A percentile compares a stretch with the other conserved stretches of the same genome.
Evolutionary conservation across 129 eudicot genomes (phyloP).

Genomic region (Centella asiatica): DNA sequence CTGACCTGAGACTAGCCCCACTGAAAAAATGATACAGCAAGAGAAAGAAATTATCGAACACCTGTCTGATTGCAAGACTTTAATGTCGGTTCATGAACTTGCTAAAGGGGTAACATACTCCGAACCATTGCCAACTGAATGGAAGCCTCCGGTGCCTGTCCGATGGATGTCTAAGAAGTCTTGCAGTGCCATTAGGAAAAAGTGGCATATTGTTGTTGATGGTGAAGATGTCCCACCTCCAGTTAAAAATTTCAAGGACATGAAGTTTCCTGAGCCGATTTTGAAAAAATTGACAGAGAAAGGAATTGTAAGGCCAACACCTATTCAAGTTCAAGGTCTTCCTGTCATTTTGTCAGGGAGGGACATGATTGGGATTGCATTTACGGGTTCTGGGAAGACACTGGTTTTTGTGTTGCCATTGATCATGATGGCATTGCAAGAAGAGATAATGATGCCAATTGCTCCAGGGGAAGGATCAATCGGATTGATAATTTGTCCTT

Average conservation of each 20-base stretch:
- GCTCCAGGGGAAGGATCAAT: conserved; percentile 80
- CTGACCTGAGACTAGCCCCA: conserved; percentile 56
- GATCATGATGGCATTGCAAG: conserved; percentile 49
- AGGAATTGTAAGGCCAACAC: conserved; percentile 75
- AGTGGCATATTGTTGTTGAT: conserved; percentile 46
- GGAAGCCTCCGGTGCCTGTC: conserved; percentile 71
- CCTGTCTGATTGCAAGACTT: conserved; percentile 52
- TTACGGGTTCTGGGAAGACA: conserved; percentile 27
- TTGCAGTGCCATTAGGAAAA: conserved; percentile 45
- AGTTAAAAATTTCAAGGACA: conserved; percentile 58
- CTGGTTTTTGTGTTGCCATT: neutral
- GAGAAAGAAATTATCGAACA: conserved; percentile 85
- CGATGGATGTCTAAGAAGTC: conserved; percentile 52
- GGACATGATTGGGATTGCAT: conserved; percentile 74
- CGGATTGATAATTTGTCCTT: conserved; percentile 72
- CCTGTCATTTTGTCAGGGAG: conserved; percentile 73
- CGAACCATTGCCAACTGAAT: conserved; percentile 61
- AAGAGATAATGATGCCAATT: conserved; percentile 87
- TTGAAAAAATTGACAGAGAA: conserved; percentile 50
- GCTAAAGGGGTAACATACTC: conserved; percentile 77
- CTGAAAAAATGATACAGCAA: conserved; percentile 55
- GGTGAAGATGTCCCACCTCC: conserved; percentile 89
- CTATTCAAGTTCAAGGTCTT: conserved; percentile 84
- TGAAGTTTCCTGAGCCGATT: conserved; percentile 76
- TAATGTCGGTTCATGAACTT: conserved; percentile 75